Evolutionary conservation across 176 grass and related monocot genomes (phyloP).

Genomic region (Saccharum officinarum): DNA sequence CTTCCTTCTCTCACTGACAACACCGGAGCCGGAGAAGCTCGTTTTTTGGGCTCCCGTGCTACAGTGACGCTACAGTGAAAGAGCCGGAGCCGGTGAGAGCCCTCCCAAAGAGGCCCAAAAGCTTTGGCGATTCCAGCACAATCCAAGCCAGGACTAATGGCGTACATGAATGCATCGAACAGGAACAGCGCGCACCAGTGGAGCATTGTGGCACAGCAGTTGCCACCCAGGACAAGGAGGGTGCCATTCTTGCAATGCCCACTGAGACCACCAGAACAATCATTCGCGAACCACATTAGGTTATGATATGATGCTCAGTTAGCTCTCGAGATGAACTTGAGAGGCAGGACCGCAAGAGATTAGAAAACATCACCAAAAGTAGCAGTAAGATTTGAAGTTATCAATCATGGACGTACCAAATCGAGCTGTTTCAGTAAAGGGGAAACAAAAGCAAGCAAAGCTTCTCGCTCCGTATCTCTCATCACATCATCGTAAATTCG

Average conservation of each 20-base stretch:
- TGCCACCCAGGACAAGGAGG: not conserved
- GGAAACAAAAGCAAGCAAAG: not conserved
- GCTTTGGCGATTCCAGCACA: not conserved
- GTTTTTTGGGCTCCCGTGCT: too few relatives aligned
- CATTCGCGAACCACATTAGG: not conserved
- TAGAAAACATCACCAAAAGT: not conserved
- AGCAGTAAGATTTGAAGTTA: not conserved
- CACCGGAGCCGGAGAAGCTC: too few relatives aligned
- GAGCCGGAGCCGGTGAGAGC: too few relatives aligned
- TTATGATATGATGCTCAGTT: too few relatives aligned
- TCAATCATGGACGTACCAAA: not conserved
- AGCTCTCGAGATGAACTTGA: not conserved
- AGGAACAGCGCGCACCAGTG: not conserved
- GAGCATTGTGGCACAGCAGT: not conserved
- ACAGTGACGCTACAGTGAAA: too few relatives aligned
- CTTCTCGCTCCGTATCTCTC: constrained; percentile 12
- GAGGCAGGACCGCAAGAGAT: not conserved
- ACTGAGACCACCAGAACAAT: not conserved
- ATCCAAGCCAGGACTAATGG: not conserved
- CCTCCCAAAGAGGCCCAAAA: too few relatives aligned
- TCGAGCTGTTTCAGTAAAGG: not conserved
- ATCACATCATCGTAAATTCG: not conserved
- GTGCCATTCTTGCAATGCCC: not conserved
- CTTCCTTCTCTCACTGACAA: too few relatives aligned
- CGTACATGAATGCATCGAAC: not conserved